Evolutionary conservation across 352 stramenopile genomes (phyloP).

Genomic region (Pythium coloratum): DNA sequence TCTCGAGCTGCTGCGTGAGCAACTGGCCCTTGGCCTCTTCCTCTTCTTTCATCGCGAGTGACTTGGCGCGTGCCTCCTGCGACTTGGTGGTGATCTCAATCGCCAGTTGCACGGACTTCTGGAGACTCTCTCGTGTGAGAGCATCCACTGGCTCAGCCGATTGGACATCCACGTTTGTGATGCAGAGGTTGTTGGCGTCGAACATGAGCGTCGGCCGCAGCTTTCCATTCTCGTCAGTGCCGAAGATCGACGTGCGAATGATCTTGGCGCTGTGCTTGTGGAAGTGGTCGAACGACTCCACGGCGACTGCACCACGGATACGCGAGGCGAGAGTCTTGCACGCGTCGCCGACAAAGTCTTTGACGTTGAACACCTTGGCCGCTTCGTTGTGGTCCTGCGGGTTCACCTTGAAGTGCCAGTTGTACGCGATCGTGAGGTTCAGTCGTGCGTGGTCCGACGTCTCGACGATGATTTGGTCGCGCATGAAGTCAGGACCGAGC

Average conservation of each 20-base stretch:
- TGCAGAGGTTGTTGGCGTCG: conserved; percentile 71
- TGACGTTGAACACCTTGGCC: conserved; percentile 79
- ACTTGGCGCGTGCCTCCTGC: conserved; percentile 76
- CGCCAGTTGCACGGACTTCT: conserved; percentile 81
- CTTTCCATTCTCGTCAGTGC: conserved; percentile 54
- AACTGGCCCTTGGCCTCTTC: conserved; percentile 74
- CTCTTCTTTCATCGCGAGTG: conserved; percentile 78
- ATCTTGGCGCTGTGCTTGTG: conserved; percentile 83
- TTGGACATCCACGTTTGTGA: conserved; percentile 85
- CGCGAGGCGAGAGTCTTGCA: conserved; percentile 81
- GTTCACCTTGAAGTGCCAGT: conserved; percentile 80
- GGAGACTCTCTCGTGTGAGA: conserved; percentile 69
- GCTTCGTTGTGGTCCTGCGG: conserved; percentile 47
- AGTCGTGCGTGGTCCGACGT: conserved; percentile 77
- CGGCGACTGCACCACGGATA: conserved; percentile 70
- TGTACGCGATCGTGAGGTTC: conserved; percentile 81
- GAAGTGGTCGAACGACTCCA: conserved; percentile 80
- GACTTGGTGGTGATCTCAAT: conserved; percentile 88
- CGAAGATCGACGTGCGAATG: conserved; percentile 81
- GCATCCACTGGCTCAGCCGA: conserved; percentile 75
- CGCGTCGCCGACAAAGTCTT: conserved; percentile 78
- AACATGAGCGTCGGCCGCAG: conserved; percentile 60
- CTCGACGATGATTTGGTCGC: conserved; percentile 81
- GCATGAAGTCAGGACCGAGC: conserved; percentile 83
- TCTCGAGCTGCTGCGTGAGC: conserved; percentile 76